A percentile compares a stretch with the other conserved stretches of the same genome.
These are phyloP conservation scores for Limonium bicolor DNA, from an alignment of 148 eudicot species.

Conservation along the genomic window DNA sequence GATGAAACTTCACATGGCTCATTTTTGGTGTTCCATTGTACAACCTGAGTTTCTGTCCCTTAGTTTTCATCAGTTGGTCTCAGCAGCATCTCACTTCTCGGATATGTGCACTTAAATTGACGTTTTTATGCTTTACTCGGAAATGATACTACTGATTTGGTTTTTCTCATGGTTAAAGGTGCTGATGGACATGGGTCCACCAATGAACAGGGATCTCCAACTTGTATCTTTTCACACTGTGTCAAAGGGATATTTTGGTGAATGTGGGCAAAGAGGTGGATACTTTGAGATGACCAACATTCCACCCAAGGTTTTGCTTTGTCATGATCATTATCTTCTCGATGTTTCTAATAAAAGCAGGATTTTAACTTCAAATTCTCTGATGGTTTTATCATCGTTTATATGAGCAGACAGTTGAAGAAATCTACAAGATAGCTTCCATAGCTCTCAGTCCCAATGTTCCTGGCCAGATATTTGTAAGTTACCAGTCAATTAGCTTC, in stretches of 20 bases:
- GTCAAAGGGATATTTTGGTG: constrained; percentile 94
- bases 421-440: constrained; percentile 89
- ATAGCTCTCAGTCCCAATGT: constrained; percentile 91
- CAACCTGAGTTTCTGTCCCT: too few species aligned
- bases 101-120: too few species aligned
- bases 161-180: constrained; percentile 28
- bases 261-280: constrained; percentile 97
- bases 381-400: background rate
- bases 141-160: constrained; percentile 3
- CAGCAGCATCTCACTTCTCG: background rate
- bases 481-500: constrained; percentile 8
- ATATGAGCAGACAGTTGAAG: constrained; percentile 92
- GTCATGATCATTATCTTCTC: too few species aligned
- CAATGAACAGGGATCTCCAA: constrained; percentile 71
- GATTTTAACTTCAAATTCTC: background rate
- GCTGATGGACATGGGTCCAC: constrained; percentile 78
- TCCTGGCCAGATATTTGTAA: constrained; percentile 91
- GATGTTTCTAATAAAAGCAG: too few species aligned
- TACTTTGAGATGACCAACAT: constrained; percentile 97
- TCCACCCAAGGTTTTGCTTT: constrained; percentile 58
- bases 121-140: background rate
- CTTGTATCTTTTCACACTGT: constrained; percentile 96
- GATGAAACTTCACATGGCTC: too few species aligned
- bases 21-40: too few species aligned
- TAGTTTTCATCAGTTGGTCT: background rate